These are phyloP conservation scores for Stephanodiscus triporus DNA, from an alignment of 108 stramenopile species.

Conservation along the genomic window DNA sequence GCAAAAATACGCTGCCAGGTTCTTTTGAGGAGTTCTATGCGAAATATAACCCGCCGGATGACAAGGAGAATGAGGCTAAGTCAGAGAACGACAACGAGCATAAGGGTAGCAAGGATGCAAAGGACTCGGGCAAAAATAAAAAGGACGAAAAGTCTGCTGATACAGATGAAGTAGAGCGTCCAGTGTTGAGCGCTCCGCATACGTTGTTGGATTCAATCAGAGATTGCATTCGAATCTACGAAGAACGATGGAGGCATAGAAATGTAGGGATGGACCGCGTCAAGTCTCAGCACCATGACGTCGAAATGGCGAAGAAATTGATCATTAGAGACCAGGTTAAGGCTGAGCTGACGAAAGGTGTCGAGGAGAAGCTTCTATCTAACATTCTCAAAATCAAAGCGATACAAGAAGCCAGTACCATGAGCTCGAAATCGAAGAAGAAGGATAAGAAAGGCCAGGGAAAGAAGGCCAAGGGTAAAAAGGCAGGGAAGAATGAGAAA, in stretches of 20 bases:
- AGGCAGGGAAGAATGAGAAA: conserved; percentile 72
- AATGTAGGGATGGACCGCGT: conserved; percentile 68
- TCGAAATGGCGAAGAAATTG: conserved; percentile 64
- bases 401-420: conserved; percentile 48
- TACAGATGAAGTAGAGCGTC: conserved; percentile 32
- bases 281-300: conserved; percentile 71
- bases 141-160: conserved; percentile 31
- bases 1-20: conserved; percentile 56
- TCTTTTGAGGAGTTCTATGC: conserved; percentile 68
- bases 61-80: conserved; percentile 40
- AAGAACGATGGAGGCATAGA: conserved; percentile 65
- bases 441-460: conserved; percentile 50
- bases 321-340: conserved; percentile 70
- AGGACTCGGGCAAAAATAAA: conserved; percentile 48
- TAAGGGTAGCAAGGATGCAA: conserved; percentile 42
- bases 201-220: conserved; percentile 51
- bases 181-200: conserved; percentile 57
- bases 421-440: conserved; percentile 56
- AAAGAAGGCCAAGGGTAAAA: conserved; percentile 52
- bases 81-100: conserved; percentile 30
- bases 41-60: conserved; percentile 35
- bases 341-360: conserved; percentile 53
- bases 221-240: conserved; percentile 47
- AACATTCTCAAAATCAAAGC: conserved; percentile 76
- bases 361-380: conserved; percentile 76